Evolutionary conservation across 306 rosid genomes (phyloP), one percentile per base, ranked within the genome.

Genomic region (Vicia villosa): DNA sequence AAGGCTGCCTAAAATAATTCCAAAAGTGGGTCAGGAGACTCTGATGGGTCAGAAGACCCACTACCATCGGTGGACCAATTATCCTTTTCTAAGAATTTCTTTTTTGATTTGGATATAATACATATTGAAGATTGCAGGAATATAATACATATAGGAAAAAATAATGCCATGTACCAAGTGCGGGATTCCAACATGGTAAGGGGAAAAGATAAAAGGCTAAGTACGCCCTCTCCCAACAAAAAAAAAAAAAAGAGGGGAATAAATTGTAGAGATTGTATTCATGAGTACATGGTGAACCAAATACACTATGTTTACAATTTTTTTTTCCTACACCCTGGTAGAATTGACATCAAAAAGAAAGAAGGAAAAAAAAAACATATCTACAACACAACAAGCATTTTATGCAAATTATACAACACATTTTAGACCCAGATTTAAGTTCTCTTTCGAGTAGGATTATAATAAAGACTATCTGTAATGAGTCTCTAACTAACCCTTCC

Each of bases 101-200:
- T 34, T 22, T 42, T 38, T 61, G 22, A 65, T 46, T 20, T 38
- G 40, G 37, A 47, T 20, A 38, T 20, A 38, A 24, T 38, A 26
- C 26, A 66, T 50, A 46, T 30, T n/a, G n/a, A 58, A 47, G 32
- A 42, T 36, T 30, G 37, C 30, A 26, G 13, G 47, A 37, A 28
- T 41, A 20, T 38, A 58, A n/a, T 22, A 12, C 55, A 49, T 56
- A 64, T 8, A 6, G 37, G 52, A 77, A 20, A 78, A 45, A 71
- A 65, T 42, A 46, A n/a, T 36, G 28, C 38, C 22, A 19, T n/a
- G 61, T 49, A 38, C 32, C 50, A 38, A 22, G 19, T 45, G 67
- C 38, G 1, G 34, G 54, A 21, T 55, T 43, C 55, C 62, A 30
- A 34, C 51, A 55, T 13, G 22, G 55, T 4, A 77, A 52, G 22